Base-by-base conservation (phyloP, 495 filamentous ascomycete genomes). In the Hypomontagnella submonticulosa region DNA sequence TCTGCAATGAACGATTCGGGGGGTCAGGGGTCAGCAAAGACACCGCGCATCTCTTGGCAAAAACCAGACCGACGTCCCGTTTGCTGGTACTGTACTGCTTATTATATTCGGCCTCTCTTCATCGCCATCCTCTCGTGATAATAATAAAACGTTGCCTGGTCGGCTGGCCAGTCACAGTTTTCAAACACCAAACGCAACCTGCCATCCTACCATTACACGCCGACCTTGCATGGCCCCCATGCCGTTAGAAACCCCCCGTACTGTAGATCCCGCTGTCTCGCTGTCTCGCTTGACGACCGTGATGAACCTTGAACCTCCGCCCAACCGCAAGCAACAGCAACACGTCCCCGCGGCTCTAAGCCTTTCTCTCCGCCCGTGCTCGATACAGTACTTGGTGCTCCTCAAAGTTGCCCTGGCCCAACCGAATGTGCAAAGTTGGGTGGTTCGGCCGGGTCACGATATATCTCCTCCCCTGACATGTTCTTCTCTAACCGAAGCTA, bases 181-280 rank as follows among this genome's bases (percentile, higher is more conserved):
- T 32, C 19, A 54, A 41, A 58, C 40, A 43, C 49, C 44, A 61
- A 27, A 64, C 49, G 55, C 55, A 69, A 66, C 67, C 52, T 65
- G 41, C 66, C 66, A 66, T 69, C 67, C 52, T 65, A 48, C 66
- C 66, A 66, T 69, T 69, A 69, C 66, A 69, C 66, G 62, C 67
- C 62, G 53, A 62, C 56, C 57, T 61, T 66, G 67, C 61, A 70
- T 69, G 38, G 67, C 52, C 57, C 57, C 67, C 57, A 65, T 66
- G 53, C 44, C 38, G 27, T 55, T 56, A 34, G n/a, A n/a, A 27
- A 27, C 23, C 55, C 60, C 60, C 55, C 48, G 55, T 64, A 54
- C 32, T 61, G 66, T 61, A 69, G 66, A 69, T 69, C 66, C 63
- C 40, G 38, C 37, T 46, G 27, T 53, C 33, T 69, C 40, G 38